A percentile compares a stretch with the other conserved stretches of the same genome.
Evolutionary conservation across 345 rosid species (phyloP).

Genomic region (Citrus inodora): DNA sequence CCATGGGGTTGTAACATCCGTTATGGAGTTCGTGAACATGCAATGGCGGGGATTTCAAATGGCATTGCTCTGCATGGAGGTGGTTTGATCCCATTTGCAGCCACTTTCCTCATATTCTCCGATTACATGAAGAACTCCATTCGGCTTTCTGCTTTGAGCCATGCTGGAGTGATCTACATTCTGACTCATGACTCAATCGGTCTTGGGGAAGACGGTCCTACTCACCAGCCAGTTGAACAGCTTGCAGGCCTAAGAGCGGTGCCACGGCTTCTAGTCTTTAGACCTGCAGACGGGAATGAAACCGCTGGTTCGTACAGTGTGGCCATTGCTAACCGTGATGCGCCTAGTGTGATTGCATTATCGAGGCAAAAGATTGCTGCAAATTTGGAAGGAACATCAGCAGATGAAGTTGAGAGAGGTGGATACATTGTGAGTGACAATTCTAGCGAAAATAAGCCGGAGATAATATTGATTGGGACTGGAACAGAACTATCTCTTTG

Average conservation of each 20-base stretch:
- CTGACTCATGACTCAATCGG: slow-evolving; percentile 43
- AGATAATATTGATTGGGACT: slow-evolving; percentile 33
- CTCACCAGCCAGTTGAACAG: slow-evolving; percentile 42
- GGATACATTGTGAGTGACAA: slow-evolving; percentile 34
- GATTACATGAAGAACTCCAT: slow-evolving; percentile 37
- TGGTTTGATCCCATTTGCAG: slow-evolving; percentile 29
- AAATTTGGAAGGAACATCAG: slow-evolving; percentile 20
- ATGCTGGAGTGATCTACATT: slow-evolving; percentile 32
- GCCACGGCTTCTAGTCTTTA: slow-evolving; percentile 27
- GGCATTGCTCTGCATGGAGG: slow-evolving; percentile 35
- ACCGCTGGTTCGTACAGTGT: slow-evolving; percentile 37
- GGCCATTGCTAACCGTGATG: slow-evolving; percentile 13
- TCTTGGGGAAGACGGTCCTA: slow-evolving; percentile 43
- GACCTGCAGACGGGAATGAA: slow-evolving; percentile 41
- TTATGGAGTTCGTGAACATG: slow-evolving; percentile 37
- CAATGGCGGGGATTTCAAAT: slow-evolving; percentile 37
- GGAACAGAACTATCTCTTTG: slow-evolving; percentile 32
- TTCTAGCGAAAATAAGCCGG: slow-evolving; percentile 18
- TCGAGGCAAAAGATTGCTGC: slow-evolving; percentile 32
- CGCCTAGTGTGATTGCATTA: slow-evolving; percentile 26
- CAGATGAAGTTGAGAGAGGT: slow-evolving; percentile 21
- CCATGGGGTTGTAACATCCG: slow-evolving; percentile 28
- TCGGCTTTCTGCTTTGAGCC: slow-evolving; percentile 34
- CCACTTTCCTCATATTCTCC: slow-evolving; percentile 35
- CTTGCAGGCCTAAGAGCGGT: slow-evolving; percentile 34